A percentile compares a stretch with the other conserved stretches of the same genome.
Evolutionary conservation across 1,139 yeast species (phyloP).

Genomic region (Sugiyamaella neomexicana): DNA sequence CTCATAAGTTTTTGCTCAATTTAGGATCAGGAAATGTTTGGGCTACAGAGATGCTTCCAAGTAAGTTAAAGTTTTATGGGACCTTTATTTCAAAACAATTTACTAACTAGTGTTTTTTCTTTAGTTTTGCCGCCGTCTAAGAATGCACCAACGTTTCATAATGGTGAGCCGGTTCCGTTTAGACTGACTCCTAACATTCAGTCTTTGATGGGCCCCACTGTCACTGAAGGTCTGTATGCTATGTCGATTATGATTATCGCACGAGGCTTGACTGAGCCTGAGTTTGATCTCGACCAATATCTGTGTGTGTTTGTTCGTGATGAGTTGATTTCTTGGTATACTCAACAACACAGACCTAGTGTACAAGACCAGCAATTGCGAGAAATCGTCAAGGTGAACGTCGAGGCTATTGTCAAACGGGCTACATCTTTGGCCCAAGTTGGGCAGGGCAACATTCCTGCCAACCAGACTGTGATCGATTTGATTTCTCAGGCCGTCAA

Average conservation of each 20-base stretch:
- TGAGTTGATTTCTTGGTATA: slow-evolving; percentile 91
- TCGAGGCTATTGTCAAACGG: slow-evolving; percentile 75
- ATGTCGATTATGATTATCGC: slow-evolving; percentile 85
- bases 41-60: slow-evolving; percentile 95
- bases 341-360: slow-evolving; percentile 65
- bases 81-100: background rate
- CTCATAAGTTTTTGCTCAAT: slow-evolving; percentile 86
- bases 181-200: slow-evolving; percentile 95
- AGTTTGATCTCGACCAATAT: slow-evolving; percentile 72
- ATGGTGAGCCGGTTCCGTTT: slow-evolving; percentile 95
- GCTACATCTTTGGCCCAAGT: slow-evolving; percentile 68
- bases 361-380: slow-evolving; percentile 78
- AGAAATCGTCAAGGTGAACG: slow-evolving; percentile 86
- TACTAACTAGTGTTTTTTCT: slow-evolving; percentile 9
- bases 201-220: slow-evolving; percentile 87
- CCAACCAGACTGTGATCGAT: slow-evolving; percentile 91
- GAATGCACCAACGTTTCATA: slow-evolving; percentile 86
- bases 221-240: slow-evolving; percentile 87
- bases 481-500: slow-evolving; percentile 94
- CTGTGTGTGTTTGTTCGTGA: slow-evolving; percentile 91
- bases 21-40: slow-evolving; percentile 83
- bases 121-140: slow-evolving; percentile 46
- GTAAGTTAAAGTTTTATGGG: slow-evolving; percentile 45
- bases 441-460: slow-evolving; percentile 71
- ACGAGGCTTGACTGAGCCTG: slow-evolving; percentile 85